Conservation (phyloP, 331 rosid species). For the Pyracantha coccinea region DNA sequence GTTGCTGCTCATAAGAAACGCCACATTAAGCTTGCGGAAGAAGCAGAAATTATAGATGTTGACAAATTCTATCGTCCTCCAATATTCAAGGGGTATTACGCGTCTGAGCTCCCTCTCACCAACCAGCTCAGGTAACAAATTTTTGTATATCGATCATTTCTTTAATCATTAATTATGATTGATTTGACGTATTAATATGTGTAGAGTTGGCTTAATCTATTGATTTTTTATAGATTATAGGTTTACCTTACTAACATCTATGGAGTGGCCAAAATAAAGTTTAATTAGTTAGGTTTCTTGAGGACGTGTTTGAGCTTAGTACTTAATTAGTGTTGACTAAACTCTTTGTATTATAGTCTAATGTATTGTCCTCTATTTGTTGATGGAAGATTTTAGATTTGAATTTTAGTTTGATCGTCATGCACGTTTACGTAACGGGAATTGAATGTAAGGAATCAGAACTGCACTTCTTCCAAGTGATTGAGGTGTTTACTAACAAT, state of each 20-base stretch:
- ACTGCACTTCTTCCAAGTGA: no score
- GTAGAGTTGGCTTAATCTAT: not conserved
- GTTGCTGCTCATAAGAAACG: slow-evolving; percentile 60
- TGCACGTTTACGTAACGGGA: no score
- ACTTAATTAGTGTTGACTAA: not conserved
- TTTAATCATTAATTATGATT: not conserved
- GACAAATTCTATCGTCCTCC: slow-evolving; percentile 47
- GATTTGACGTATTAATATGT: no score
- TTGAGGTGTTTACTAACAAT: no score
- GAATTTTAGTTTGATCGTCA: no score
- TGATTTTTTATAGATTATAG: no score
- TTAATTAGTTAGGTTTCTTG: not conserved
- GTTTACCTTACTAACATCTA: no score
- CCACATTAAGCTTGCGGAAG: slow-evolving; percentile 16
- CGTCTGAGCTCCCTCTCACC: slow-evolving; percentile 36
- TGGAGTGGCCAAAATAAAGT: not conserved
- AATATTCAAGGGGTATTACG: not conserved
- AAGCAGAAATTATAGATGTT: not conserved
- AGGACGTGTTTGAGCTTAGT: not conserved
- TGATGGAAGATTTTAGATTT: no score
- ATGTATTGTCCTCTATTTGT: no score
- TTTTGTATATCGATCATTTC: not conserved
- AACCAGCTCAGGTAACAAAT: slow-evolving; percentile 35
- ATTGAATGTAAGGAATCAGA: no score
- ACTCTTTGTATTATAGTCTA: not conserved